Evolutionary conservation across 306 rosid genomes (phyloP).

Genomic region (Acacia confusa): DNA sequence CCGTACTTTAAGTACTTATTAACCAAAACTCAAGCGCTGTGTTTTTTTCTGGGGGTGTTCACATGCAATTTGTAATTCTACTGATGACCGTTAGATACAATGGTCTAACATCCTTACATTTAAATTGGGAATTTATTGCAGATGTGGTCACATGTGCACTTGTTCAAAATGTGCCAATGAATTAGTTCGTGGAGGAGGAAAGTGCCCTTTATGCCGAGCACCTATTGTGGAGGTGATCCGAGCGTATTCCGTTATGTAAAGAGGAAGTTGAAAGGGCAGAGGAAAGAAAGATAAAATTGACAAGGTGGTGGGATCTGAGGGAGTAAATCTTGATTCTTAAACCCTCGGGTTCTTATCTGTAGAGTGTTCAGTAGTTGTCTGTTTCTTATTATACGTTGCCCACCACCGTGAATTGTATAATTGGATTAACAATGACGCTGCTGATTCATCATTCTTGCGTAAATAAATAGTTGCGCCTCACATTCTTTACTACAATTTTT

Average conservation of each 20-base stretch:
- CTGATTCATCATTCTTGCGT: conserved; percentile 83
- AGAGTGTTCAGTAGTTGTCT: conserved; percentile 60
- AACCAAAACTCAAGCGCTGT: not conserved
- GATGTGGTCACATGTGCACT: conserved; percentile 99
- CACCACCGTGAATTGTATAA: conserved; percentile 56
- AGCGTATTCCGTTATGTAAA: conserved; percentile 96
- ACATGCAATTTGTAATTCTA: not conserved
- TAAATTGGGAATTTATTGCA: conserved; percentile 41
- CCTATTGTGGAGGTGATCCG: conserved; percentile 97
- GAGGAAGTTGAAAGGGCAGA: conserved; percentile 43
- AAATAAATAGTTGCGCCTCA: conserved; percentile 58
- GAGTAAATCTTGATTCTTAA: conserved; percentile 39
- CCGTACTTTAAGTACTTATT: not conserved
- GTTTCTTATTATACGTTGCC: conserved; percentile 56
- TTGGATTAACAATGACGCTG: conserved; percentile 74
- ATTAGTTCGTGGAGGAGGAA: conserved; percentile 93
- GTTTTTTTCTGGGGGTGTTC: no score
- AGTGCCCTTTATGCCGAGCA: conserved; percentile 99
- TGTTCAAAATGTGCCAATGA: conserved; percentile 98
- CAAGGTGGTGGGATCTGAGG: conserved; percentile 35
- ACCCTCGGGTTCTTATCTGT: conserved; percentile 51
- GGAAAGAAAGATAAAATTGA: conserved; percentile 26
- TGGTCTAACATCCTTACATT: conserved; percentile 2
- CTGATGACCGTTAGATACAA: not conserved
- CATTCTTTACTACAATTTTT: conserved; percentile 37